Conservation (phyloP, 2,329 filamentous ascomycete genomes). For the Exophiala aquamarina region DNA sequence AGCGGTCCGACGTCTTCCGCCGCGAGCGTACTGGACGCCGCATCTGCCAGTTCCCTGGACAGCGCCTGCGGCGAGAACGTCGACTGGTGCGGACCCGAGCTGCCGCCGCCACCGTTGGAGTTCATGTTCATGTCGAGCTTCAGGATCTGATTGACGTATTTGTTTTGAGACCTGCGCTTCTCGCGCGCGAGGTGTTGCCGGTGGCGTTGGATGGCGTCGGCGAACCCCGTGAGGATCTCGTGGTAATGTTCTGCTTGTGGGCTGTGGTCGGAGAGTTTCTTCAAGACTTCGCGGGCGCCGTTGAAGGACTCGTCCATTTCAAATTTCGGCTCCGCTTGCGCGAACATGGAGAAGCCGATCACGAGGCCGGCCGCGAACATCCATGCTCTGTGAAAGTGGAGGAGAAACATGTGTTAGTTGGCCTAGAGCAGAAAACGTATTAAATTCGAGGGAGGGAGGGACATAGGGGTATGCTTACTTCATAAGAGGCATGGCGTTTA, state of each 20-base stretch:
- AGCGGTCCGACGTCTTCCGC: neutral
- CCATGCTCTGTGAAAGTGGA: slow-evolving; percentile 44
- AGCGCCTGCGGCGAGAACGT: slow-evolving; percentile 5
- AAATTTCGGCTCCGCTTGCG: slow-evolving; percentile 45
- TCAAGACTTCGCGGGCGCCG: slow-evolving; percentile 52
- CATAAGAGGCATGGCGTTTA: slow-evolving; percentile 59
- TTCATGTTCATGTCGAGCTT: slow-evolving; percentile 28
- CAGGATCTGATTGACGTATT: slow-evolving; percentile 39
- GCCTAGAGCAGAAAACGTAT: too few species aligned
- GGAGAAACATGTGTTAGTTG: too few species aligned
- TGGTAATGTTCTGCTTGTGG: slow-evolving; percentile 59
- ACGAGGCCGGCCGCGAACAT: slow-evolving; percentile 59
- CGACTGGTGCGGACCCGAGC: slow-evolving; percentile 2
- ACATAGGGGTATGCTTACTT: slow-evolving; percentile 46
- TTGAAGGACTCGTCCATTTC: slow-evolving; percentile 52
- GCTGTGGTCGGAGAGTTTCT: slow-evolving; percentile 48
- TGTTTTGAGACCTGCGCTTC: slow-evolving; percentile 29
- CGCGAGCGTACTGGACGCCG: neutral
- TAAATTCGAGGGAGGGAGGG: too few species aligned
- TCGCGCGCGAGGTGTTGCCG: slow-evolving; percentile 36
- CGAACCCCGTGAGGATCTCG: slow-evolving; percentile 53
- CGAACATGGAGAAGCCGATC: slow-evolving; percentile 58
- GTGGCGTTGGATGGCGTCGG: slow-evolving; percentile 46
- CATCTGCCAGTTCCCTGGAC: neutral
- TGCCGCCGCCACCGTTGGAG: neutral